Evolutionary conservation across 441 rosid species (phyloP), one percentile per base, ranked within the genome.

Genomic region (Aleurites moluccanus): DNA sequence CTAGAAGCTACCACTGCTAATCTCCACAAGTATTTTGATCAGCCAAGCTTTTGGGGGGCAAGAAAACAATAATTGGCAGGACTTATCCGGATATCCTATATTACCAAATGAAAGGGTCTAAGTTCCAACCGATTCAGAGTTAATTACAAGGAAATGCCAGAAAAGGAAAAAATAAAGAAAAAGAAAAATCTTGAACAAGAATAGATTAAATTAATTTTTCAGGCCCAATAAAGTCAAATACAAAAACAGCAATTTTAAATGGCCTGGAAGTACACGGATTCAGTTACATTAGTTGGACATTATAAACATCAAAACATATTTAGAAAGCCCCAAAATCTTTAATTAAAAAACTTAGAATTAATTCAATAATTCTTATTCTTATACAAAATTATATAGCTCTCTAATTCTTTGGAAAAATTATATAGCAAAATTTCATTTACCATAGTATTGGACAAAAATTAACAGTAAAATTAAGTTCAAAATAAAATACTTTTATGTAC

Each of bases 331-430:
- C 52, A 52, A 56, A 55, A 56, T 35, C 69, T 33, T 50, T 6
- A 35, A 44, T 23, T 38, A 38, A 62, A 28, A 38, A 55, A 67
- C 76, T 66, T 72, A 20, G 35, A 35, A 66, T 68, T 59, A 60
- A 44, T 42, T 57, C 61, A 35, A 49, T 10, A 56, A 49, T 52
- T 72, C 44, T n/a, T n/a, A n/a, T n/a, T n/a, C n/a, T n/a, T n/a
- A n/a, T n/a, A n/a, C n/a, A n/a, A n/a, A n/a, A n/a, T n/a, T n/a
- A n/a, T n/a, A n/a, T n/a, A n/a, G n/a, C n/a, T n/a, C n/a, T n/a
- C n/a, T n/a, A n/a, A n/a, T n/a, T n/a, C n/a, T n/a, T n/a, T n/a
- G n/a, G n/a, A n/a, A n/a, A n/a, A n/a, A n/a, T n/a, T n/a, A n/a
- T n/a, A n/a, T n/a, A n/a, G n/a, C n/a, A n/a, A n/a, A n/a, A n/a